phyloP scores from a whole-genome alignment of 768 basidiomycete species.

The Strobilomyces confusus region DNA sequence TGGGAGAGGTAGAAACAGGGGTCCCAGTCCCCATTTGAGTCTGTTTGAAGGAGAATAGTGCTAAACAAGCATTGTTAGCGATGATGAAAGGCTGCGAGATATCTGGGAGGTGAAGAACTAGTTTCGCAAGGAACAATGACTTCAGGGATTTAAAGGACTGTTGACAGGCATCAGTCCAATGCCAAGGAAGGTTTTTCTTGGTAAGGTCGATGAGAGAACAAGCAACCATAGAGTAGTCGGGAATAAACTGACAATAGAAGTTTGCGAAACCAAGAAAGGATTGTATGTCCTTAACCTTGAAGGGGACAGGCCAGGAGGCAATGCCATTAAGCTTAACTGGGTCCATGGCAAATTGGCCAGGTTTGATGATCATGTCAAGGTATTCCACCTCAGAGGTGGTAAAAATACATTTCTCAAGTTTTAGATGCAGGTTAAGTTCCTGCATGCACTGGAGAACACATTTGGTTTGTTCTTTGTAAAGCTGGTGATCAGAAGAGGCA shows the following conservation, averaged over 20 bases:
- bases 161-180: neutral
- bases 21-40: neutral
- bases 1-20: neutral
- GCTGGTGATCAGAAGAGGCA: neutral
- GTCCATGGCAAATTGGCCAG: neutral
- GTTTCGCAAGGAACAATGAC: neutral
- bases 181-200: neutral
- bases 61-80: neutral
- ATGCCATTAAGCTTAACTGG: neutral
- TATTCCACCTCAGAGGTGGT: no score
- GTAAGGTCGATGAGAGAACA: constrained; percentile 11
- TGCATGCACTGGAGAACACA: neutral
- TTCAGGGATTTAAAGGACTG: neutral
- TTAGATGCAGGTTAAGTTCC: no score
- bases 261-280: neutral
- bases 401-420: no score
- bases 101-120: neutral
- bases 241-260: constrained; percentile 21
- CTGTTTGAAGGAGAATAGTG: neutral
- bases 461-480: neutral
- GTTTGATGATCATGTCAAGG: no score
- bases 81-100: neutral
- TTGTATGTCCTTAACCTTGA: neutral
- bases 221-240: constrained; percentile 30
- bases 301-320: neutral